phyloP scores from a whole-genome alignment of 2,329 filamentous ascomycete species.

The Trichoderma koningii region DNA sequence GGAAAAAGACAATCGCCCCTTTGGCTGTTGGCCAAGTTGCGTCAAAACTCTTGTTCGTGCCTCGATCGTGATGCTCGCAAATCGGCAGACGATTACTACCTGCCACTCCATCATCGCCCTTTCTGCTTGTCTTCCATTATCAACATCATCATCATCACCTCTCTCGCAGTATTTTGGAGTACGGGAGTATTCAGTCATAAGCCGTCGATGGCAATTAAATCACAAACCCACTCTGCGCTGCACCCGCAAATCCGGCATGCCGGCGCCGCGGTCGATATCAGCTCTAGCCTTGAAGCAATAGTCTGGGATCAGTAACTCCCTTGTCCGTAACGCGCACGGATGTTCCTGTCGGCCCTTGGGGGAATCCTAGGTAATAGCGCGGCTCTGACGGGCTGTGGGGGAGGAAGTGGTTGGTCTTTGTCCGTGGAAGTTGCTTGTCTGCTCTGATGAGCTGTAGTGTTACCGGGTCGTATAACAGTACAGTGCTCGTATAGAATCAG shows the following conservation, averaged over 20 bases:
- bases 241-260: slow-evolving; percentile 24
- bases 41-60: too few species aligned
- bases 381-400: slow-evolving; percentile 23
- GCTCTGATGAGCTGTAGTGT: not conserved
- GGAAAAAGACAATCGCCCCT: not conserved
- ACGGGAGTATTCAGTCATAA: slow-evolving; percentile 16
- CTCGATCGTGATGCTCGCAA: too few species aligned
- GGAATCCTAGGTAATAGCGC: not conserved
- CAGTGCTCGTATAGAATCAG: not conserved
- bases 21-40: not conserved
- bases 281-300: slow-evolving; percentile 25
- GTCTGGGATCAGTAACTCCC: slow-evolving; percentile 17
- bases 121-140: not conserved
- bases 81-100: too few species aligned
- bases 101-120: slow-evolving; percentile 10
- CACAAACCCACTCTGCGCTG: not conserved
- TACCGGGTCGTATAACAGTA: too few species aligned
- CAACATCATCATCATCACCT: not conserved
- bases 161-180: slow-evolving; percentile 17
- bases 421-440: slow-evolving; percentile 13
- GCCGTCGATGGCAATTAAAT: slow-evolving; percentile 1
- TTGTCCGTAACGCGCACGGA: not conserved
- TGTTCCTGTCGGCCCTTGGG: slow-evolving; percentile 8
- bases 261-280: slow-evolving; percentile 25
- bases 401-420: not conserved